Evolutionary conservation across 441 rosid genomes (phyloP).

Genomic region (Pelargonium australe): DNA sequence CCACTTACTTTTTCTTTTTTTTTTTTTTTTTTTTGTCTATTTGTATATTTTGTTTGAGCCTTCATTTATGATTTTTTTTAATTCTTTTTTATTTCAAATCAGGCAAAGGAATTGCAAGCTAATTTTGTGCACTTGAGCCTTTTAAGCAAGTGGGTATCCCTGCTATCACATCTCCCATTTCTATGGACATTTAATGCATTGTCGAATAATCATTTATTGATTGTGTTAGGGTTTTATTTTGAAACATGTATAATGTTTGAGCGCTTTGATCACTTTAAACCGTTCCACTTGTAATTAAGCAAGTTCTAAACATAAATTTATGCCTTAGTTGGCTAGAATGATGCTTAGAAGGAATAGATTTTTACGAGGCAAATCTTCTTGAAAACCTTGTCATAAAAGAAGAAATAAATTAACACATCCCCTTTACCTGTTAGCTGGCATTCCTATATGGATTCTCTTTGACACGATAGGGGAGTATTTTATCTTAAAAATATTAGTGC

Average conservation of each 20-base stretch:
- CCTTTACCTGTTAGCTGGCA: not conserved
- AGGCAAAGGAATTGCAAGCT: constrained; percentile 86
- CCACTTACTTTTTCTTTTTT: not conserved
- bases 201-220: not conserved
- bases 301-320: not conserved
- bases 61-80: constrained; percentile 15
- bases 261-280: no score
- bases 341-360: not conserved
- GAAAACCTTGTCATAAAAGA: not conserved
- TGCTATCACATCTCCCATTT: constrained; percentile 9
- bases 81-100: constrained; percentile 18
- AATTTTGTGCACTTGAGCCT: constrained; percentile 69
- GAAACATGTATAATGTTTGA: not conserved
- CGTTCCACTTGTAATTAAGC: not conserved
- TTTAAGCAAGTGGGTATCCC: constrained; percentile 63
- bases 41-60: constrained; percentile 17
- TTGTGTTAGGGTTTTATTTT: not conserved
- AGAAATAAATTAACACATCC: not conserved
- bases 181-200: not conserved
- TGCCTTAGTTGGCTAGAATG: not conserved
- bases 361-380: not conserved
- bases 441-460: not conserved
- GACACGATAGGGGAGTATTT: not conserved
- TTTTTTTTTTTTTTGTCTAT: not conserved
- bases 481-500: not conserved